Evolutionary conservation across 2,329 filamentous ascomycete species (phyloP), one percentile per base, ranked within the genome.

Genomic region (Ceratocystis lukuohia): DNA sequence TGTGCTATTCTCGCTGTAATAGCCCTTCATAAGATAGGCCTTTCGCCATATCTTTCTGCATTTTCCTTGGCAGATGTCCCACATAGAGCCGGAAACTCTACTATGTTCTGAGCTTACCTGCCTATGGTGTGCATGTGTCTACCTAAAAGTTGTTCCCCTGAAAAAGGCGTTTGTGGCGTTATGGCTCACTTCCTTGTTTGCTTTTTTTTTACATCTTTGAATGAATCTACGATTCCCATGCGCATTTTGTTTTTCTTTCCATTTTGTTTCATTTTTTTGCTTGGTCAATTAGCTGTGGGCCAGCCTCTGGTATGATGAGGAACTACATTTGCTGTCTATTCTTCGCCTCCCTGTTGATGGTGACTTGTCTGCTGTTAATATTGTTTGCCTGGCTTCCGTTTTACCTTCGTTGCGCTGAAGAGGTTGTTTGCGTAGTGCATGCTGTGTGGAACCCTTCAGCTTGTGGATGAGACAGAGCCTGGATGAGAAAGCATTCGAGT

Each of bases 161-260:
- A 63, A 63, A 63, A 50, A 63, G 44, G 61, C 25, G 61, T 63
- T 63, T 15, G 50, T 45, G 61, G 61, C 10, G 61, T 63, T 48
- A 50, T 50, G 25, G 25, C 48, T 41, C 30, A 28, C 56, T 57
- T 56, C 6, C n/a, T 45, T 45, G 10, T 4, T 25, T 53, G 17
- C 17, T 57, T 57, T 41, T 12, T 33, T 33, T 50, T 4, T 50
- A 33, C 17, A 46, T 48, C 30, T 48, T 63, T 33, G 12, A 63
- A 50, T 50, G 41, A 30, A 30, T 63, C 61, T 63, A 48, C 61
- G 28, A 30, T 33, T 63, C 25, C 8, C 44, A 30, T 50, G 30
- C n/a, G 44, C 25, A 45, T 28, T 50, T 63, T 25, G 30, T 15
- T 48, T 25, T 17, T 12, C 25, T 50, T 6, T 15, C 46, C 57